Conservation (phyloP, 441 rosid species). For the Mallotus japonicus region DNA sequence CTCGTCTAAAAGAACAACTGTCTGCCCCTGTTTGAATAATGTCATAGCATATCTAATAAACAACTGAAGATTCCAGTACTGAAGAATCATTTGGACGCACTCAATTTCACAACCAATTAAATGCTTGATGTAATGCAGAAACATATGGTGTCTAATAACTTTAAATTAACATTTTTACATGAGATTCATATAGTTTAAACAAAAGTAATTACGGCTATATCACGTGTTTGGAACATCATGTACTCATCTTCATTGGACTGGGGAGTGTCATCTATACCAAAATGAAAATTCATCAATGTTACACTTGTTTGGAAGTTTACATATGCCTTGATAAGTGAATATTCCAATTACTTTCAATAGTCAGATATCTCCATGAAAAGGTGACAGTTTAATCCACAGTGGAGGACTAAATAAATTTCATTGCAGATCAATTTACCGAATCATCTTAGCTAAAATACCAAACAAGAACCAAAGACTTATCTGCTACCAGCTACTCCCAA, state of each 20-base stretch:
- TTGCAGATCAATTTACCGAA: neutral
- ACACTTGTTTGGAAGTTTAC: neutral
- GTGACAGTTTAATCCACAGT: too few relatives aligned
- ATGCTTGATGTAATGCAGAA: too few relatives aligned
- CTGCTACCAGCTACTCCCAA: slow-evolving; percentile 4
- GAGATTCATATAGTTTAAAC: too few relatives aligned
- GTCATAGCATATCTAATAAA: slow-evolving; percentile 19
- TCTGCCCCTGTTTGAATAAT: slow-evolving; percentile 33
- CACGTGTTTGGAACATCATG: neutral
- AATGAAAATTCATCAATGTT: neutral
- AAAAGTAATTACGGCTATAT: too few relatives aligned
- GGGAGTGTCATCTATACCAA: neutral
- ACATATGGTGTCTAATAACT: too few relatives aligned
- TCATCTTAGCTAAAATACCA: neutral
- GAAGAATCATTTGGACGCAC: too few relatives aligned
- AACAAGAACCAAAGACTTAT: neutral
- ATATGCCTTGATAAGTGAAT: neutral
- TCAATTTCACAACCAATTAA: too few relatives aligned
- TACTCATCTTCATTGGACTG: neutral
- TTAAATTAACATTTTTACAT: too few relatives aligned
- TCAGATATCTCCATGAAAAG: neutral
- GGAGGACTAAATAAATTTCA: slow-evolving; percentile 4
- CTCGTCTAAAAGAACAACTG: slow-evolving; percentile 69
- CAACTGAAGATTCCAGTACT: neutral
- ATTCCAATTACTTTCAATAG: neutral